Percentiles rank a stretch among this genome's conserved stretches.
phyloP scores from a whole-genome alignment of 371 early-diverging fungal genomes.

The Catenaria anguillulae region DNA sequence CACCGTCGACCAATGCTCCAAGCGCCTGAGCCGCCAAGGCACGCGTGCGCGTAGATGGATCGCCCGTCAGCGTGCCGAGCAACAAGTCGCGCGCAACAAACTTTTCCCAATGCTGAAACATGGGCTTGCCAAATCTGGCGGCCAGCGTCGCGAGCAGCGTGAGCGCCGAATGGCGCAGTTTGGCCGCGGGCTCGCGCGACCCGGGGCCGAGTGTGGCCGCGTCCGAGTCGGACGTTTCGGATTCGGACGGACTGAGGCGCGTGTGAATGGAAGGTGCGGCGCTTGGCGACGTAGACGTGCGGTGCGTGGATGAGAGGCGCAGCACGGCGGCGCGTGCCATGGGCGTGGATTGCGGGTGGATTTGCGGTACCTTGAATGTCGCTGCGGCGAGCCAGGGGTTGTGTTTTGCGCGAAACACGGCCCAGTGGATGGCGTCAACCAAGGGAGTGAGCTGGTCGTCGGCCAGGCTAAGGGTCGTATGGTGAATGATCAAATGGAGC shows the following conservation, averaged over 20 bases:
- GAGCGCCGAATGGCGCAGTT: background rate
- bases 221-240: background rate
- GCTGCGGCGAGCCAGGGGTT: background rate
- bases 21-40: background rate
- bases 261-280: background rate
- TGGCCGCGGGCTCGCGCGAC: background rate
- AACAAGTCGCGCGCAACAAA: background rate
- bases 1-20: background rate
- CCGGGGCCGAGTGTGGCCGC: background rate
- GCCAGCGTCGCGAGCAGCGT: background rate
- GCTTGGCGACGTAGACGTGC: background rate
- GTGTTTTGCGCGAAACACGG: background rate
- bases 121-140: background rate
- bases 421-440: slow-evolving; percentile 1
- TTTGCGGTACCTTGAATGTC: background rate
- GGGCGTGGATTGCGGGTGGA: background rate
- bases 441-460: background rate
- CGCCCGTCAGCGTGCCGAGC: background rate
- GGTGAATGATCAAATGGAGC: background rate
- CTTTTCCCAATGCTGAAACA: slow-evolving; percentile 4
- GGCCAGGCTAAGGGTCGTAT: background rate
- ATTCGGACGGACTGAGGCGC: background rate
- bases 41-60: background rate
- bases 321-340: too few relatives aligned
- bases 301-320: background rate